Evolutionary conservation across 2,329 filamentous ascomycete genomes (phyloP), one percentile per base, ranked within the genome.

Genomic region (Colletotrichum navitas): DNA sequence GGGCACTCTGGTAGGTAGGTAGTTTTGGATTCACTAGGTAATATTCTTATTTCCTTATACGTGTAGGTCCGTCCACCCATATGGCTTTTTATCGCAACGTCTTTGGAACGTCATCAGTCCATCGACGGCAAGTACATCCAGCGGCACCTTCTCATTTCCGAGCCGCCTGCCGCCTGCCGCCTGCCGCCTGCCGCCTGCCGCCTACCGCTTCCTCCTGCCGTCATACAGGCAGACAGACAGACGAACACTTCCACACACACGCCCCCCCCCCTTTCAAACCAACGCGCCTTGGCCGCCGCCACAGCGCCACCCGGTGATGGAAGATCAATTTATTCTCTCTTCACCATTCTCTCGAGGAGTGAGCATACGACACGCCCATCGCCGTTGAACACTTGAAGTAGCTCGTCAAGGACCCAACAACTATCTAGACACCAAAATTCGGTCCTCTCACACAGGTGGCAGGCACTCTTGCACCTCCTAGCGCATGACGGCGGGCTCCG

Each of bases 141-240:
- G 16, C 26, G 49, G 21, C 52, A 36, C 52, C 52, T 55, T 55
- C 52, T 55, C 45, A 54, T 39, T 14, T 41, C 14, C 34, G 34
- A 36, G 34, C 8, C 10, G 34, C 34, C 11, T 36, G 34, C 14
- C 39, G 14, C 12, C 12, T 41, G 14, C 12, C 12, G 12, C 3
- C 18, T 55, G 29, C 52, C 52, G 52, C 52, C 32, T 34, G 34
- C 34, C 34, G 34, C 7, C 7, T 55, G 36, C 29, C 52, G 36
- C 54, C 63, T 32, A 56, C 64, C 24, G 64, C 29, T 55, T 55
- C 29, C 52, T 55, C 54, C 63, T 32, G 56, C 64, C 24, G 64
- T 49, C 56, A 43, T 55, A 36, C 34, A 49, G 16, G 5, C 34
- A 36, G 34, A 11, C 34, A 36, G 41, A 43, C 41, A 43, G 41